These are phyloP conservation scores for Urtica urens DNA, from an alignment of 306 rosid species.

Conservation along the genomic window DNA sequence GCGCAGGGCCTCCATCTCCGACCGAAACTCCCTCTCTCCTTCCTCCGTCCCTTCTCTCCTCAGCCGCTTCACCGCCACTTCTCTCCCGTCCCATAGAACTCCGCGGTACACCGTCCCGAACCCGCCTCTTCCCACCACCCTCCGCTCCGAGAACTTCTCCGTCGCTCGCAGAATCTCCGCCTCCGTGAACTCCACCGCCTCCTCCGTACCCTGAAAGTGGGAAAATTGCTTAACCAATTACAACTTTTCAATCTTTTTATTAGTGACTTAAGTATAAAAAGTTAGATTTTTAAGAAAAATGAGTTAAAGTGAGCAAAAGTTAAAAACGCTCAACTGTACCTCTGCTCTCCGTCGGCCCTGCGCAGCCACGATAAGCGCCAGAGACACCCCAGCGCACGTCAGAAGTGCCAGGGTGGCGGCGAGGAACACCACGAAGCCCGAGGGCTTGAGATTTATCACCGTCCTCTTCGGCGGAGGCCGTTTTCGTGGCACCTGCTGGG, in stretches of 20 bases:
- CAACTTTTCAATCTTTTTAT: too few species aligned
- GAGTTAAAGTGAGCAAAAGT: too few species aligned
- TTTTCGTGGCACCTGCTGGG: too few species aligned
- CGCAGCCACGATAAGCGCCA: too few species aligned
- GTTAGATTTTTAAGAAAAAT: too few species aligned
- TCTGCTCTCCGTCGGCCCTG: too few species aligned
- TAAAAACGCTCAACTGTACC: constrained; percentile 29
- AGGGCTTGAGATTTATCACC: constrained; percentile 18
- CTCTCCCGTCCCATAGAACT: constrained; percentile 57
- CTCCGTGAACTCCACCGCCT: too few species aligned
- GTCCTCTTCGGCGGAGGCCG: background rate
- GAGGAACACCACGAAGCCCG: constrained; percentile 26
- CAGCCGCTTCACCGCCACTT: constrained; percentile 86
- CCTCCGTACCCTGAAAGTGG: too few species aligned
- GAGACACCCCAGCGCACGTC: constrained; percentile 34
- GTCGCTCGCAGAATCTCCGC: constrained; percentile 78
- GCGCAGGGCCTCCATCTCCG: constrained; percentile 84
- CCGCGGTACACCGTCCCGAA: constrained; percentile 85
- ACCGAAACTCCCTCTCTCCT: constrained; percentile 80
- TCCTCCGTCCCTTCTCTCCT: constrained; percentile 70
- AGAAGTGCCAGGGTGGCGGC: constrained; percentile 37
- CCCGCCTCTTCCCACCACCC: constrained; percentile 84
- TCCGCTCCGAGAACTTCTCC: constrained; percentile 56
- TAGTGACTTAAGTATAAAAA: too few species aligned
- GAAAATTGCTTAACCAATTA: too few species aligned